Conservation (phyloP, 2,329 filamentous ascomycete species). For the Cordyceps sp. region DNA sequence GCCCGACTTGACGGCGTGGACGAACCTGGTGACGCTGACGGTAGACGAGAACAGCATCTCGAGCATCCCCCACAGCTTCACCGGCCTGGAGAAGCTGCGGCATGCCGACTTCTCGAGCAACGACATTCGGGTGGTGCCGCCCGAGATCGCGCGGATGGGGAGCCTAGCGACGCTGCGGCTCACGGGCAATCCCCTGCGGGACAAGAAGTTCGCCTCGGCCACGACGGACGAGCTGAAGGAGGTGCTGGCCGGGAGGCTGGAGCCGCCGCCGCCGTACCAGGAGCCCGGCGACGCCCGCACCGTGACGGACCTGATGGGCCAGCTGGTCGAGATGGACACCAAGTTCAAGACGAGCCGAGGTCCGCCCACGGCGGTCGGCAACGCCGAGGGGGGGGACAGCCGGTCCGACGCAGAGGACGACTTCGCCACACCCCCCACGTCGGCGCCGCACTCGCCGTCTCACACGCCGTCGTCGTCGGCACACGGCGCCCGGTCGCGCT, state of each 20-base stretch:
- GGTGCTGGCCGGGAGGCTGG: conserved; percentile 48
- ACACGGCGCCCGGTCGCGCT: conserved; percentile 24
- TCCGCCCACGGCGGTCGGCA: conserved; percentile 4
- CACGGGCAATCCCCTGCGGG: conserved; percentile 76
- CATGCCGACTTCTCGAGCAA: conserved; percentile 77
- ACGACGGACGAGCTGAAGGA: conserved; percentile 68
- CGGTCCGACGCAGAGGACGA: conserved; percentile 34
- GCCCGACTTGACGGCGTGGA: conserved; percentile 61
- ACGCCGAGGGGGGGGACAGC: conserved; percentile 24
- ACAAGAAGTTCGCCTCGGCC: conserved; percentile 73
- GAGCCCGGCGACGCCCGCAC: conserved; percentile 11
- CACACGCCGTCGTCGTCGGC: conserved; percentile 31
- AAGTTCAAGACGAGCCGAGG: too few species aligned
- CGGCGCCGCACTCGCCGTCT: conserved; percentile 30
- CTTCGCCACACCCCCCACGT: conserved; percentile 41
- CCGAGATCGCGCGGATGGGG: conserved; percentile 66
- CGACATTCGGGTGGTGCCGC: conserved; percentile 58
- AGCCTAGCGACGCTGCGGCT: conserved; percentile 58
- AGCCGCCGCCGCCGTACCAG: conserved; percentile 31
- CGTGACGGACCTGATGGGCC: conserved; percentile 7
- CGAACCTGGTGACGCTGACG: conserved; percentile 52
- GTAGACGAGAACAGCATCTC: conserved; percentile 71
- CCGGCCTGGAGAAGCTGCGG: conserved; percentile 47
- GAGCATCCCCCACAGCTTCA: conserved; percentile 61
- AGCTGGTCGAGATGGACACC: too few species aligned